phyloP scores from a whole-genome alignment of 1,284 basidiomycete species.

The Boletellus deceptivus region DNA sequence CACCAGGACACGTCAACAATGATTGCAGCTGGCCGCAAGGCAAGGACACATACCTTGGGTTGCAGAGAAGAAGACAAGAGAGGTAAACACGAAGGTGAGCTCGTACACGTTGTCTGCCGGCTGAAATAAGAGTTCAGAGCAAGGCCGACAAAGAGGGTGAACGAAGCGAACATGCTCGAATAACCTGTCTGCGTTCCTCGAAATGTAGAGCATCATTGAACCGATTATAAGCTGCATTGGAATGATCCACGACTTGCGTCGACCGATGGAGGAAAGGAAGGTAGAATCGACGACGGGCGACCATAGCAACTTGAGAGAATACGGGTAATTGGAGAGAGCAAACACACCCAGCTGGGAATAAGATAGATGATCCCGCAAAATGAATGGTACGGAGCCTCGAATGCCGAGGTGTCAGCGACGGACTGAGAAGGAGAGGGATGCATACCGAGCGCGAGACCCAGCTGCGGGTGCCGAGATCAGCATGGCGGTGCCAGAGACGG shows the following conservation, averaged over 20 bases:
- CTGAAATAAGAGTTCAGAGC: slow-evolving; percentile 42
- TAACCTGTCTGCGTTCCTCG: slow-evolving; percentile 75
- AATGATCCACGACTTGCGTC: slow-evolving; percentile 98
- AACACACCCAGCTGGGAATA: slow-evolving; percentile 97
- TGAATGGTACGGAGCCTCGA: slow-evolving; percentile 91
- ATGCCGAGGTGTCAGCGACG: slow-evolving; percentile 20
- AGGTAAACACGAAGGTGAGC: slow-evolving; percentile 86
- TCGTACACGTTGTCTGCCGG: slow-evolving; percentile 78
- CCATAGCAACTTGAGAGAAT: slow-evolving; percentile 97
- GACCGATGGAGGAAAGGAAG: slow-evolving; percentile 79
- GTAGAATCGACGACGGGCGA: slow-evolving; percentile 96
- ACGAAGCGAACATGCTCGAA: slow-evolving; percentile 70
- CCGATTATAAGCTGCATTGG: slow-evolving; percentile 95
- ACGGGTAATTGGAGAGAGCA: slow-evolving; percentile 93
- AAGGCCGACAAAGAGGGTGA: background rate
- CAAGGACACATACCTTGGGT: slow-evolving; percentile 74
- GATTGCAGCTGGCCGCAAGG: background rate
- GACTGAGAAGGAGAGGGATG: background rate
- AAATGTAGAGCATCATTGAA: slow-evolving; percentile 84
- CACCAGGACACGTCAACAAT: slow-evolving; percentile 4
- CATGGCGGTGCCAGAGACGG: slow-evolving; percentile 9
- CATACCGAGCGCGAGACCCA: slow-evolving; percentile 73
- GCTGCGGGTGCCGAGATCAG: slow-evolving; percentile 37
- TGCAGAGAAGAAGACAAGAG: slow-evolving; percentile 92
- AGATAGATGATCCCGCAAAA: slow-evolving; percentile 90